A percentile compares a stretch with the other conserved stretches of the same genome.
These are phyloP conservation scores for Ceriops tagal DNA, from an alignment of 345 rosid species.

Conservation along the genomic window DNA sequence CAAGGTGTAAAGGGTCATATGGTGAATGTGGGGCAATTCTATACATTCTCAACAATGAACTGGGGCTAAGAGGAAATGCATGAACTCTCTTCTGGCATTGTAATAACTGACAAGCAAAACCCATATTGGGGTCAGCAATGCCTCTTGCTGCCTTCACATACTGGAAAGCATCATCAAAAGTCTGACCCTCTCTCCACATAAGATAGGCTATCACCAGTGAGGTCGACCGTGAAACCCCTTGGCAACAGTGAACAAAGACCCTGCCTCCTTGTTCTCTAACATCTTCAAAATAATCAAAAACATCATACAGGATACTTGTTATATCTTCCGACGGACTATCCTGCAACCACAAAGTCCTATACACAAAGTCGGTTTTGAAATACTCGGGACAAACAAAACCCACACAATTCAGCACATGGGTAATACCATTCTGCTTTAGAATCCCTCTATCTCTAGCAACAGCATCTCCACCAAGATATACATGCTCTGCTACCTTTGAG, in stretches of 20 bases:
- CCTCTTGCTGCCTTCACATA: constrained; percentile 95
- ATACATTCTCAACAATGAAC: constrained; percentile 87
- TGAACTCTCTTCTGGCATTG: constrained; percentile 99
- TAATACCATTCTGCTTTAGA: constrained; percentile 75
- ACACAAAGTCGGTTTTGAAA: constrained; percentile 79
- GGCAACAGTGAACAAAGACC: constrained; percentile 97
- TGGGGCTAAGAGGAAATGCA: constrained; percentile 95
- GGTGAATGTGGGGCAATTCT: constrained; percentile 94
- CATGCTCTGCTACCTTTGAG: constrained; percentile 91
- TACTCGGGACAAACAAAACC: constrained; percentile 99
- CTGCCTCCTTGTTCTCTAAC: constrained; percentile 89
- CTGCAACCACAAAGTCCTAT: constrained; percentile 96
- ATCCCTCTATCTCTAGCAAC: constrained; percentile 86
- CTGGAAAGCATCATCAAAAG: constrained; percentile 97
- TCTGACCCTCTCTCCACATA: constrained; percentile 99
- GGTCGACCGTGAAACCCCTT: constrained; percentile 97
- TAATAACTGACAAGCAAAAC: constrained; percentile 95
- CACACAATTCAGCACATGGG: constrained; percentile 91
- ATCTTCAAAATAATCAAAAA: constrained; percentile 98
- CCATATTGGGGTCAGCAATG: constrained; percentile 99
- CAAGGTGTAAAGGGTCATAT: constrained; percentile 97
- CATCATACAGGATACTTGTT: constrained; percentile 94
- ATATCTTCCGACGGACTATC: constrained; percentile 99
- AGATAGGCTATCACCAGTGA: constrained; percentile 96
- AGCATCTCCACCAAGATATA: constrained; percentile 95